Percentiles rank a stretch among this genome's conserved stretches.
Evolutionary conservation across 208 protist species (phyloP).

Genomic region (Wallacemonas sp.): DNA sequence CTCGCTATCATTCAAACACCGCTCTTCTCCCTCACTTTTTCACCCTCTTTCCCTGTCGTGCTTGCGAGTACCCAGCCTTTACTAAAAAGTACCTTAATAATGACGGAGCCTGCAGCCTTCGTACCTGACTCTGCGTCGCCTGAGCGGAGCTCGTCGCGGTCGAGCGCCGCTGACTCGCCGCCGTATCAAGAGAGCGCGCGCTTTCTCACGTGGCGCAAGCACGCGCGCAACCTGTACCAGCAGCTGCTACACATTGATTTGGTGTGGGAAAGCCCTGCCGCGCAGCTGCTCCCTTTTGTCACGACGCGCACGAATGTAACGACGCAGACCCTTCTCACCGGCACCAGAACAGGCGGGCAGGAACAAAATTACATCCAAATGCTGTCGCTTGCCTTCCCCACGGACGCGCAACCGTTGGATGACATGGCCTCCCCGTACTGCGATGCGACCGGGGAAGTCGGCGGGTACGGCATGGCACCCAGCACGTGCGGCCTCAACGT

Average conservation of each 20-base stretch:
- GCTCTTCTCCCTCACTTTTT: too few species aligned
- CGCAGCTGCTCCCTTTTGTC: slow-evolving; percentile 82
- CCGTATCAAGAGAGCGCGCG: slow-evolving; percentile 70
- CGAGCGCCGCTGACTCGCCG: slow-evolving; percentile 2
- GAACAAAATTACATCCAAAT: slow-evolving; percentile 88
- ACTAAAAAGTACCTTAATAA: too few species aligned
- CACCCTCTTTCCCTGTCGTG: too few species aligned
- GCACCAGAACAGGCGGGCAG: slow-evolving; percentile 72
- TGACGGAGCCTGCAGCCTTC: slow-evolving; percentile 4
- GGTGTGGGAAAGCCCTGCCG: slow-evolving; percentile 82
- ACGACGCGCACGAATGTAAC: slow-evolving; percentile 47
- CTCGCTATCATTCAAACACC: too few species aligned
- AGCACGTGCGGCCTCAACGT: slow-evolving; percentile 53
- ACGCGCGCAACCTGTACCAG: slow-evolving; percentile 85
- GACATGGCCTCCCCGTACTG: slow-evolving; percentile 46
- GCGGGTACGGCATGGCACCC: slow-evolving; percentile 88
- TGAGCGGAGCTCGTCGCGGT: slow-evolving; percentile 12
- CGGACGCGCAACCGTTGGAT: slow-evolving; percentile 41
- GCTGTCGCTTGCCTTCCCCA: slow-evolving; percentile 63
- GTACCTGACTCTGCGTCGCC: background rate
- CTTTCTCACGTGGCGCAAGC: slow-evolving; percentile 90
- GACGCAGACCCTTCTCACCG: slow-evolving; percentile 76
- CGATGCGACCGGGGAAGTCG: slow-evolving; percentile 88
- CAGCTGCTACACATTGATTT: slow-evolving; percentile 84
- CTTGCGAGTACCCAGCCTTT: too few species aligned